Percentiles rank a stretch among this genome's conserved stretches.
Evolutionary conservation across 2,329 filamentous ascomycete genomes (phyloP).

Genomic region (Teratosphaeria viscida): DNA sequence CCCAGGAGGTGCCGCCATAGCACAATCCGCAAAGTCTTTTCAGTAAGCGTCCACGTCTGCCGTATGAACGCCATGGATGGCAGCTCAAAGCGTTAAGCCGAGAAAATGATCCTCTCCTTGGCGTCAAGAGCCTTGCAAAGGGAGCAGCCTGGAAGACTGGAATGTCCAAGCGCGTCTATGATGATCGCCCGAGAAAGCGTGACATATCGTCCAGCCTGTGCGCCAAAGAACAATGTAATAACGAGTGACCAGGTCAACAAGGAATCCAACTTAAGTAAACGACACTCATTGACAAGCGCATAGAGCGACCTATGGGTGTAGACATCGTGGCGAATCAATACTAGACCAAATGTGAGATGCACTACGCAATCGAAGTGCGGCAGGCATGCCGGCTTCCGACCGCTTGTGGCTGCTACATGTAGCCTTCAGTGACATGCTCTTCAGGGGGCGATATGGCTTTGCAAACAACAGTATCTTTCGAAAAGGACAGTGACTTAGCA

Average conservation of each 20-base stretch:
- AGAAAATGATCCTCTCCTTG: background rate
- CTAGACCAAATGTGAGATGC: background rate
- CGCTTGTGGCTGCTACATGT: background rate
- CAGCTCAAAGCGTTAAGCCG: background rate
- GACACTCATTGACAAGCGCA: background rate
- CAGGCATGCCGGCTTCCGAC: background rate
- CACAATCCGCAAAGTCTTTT: conserved; percentile 48
- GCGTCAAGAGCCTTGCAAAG: background rate
- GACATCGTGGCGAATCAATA: background rate
- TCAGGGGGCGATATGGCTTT: background rate
- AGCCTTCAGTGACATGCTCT: background rate
- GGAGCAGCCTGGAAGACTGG: background rate
- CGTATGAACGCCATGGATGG: conserved; percentile 19
- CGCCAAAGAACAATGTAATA: background rate
- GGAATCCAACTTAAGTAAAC: background rate
- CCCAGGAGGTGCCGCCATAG: conserved; percentile 44
- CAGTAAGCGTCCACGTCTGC: conserved; percentile 47
- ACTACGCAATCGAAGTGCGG: background rate
- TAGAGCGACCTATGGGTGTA: background rate
- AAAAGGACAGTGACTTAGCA: background rate
- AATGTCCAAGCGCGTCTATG: background rate
- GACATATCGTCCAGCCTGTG: background rate
- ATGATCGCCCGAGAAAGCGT: background rate
- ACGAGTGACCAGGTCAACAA: background rate
- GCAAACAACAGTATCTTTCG: background rate